Evolutionary conservation across 192 early-diverging fungal species (phyloP).

Genomic region (Backusella luteola): DNA sequence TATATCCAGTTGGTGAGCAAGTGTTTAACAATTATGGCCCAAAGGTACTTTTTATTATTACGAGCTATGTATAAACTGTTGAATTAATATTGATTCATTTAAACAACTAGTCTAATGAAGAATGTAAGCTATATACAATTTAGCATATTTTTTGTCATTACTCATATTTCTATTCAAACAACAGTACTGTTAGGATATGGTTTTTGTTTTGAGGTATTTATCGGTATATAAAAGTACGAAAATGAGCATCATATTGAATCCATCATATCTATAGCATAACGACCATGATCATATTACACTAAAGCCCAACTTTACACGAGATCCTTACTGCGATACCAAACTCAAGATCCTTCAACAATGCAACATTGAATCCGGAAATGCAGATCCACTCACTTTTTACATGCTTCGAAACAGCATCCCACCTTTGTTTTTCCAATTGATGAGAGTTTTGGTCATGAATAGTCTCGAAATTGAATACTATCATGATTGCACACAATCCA

Average conservation of each 20-base stretch:
- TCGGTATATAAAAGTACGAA: background rate
- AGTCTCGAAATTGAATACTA: constrained; percentile 37
- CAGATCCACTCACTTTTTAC: constrained; percentile 41
- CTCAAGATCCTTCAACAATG: constrained; percentile 42
- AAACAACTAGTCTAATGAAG: constrained; percentile 59
- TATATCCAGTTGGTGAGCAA: constrained; percentile 42
- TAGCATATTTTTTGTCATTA: background rate
- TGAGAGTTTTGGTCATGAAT: constrained; percentile 72
- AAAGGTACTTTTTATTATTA: constrained; percentile 45
- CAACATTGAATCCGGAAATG: constrained; percentile 25
- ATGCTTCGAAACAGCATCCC: constrained; percentile 48
- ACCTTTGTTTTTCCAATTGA: constrained; percentile 42
- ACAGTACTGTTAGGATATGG: constrained; percentile 65
- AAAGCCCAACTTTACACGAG: constrained; percentile 59
- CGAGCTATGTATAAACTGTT: constrained; percentile 22
- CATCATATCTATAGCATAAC: constrained; percentile 36
- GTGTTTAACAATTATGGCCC: constrained; percentile 70
- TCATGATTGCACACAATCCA: background rate
- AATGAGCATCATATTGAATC: background rate
- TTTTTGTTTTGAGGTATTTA: constrained; percentile 53
- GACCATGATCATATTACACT: constrained; percentile 55
- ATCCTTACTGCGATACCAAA: constrained; percentile 47
- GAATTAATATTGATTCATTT: background rate
- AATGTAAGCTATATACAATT: constrained; percentile 40
- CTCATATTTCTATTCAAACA: background rate